phyloP scores from a whole-genome alignment of 192 early-diverging fungal genomes.

The Dissophora globulifera region DNA sequence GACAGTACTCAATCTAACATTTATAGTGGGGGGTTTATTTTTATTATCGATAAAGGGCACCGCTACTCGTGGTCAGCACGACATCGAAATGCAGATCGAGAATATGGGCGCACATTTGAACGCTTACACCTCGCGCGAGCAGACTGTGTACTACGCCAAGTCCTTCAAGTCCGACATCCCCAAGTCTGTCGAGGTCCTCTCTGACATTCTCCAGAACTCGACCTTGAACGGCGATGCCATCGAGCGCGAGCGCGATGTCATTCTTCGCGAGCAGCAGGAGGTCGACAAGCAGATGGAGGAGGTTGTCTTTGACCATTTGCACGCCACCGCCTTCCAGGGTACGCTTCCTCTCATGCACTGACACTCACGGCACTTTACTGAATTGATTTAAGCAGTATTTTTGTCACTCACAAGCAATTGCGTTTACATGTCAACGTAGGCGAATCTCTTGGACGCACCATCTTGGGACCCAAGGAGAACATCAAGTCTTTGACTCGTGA shows the following conservation, averaged over 20 bases:
- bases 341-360: not conserved
- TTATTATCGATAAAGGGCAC: slow-evolving; percentile 74
- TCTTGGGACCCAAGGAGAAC: slow-evolving; percentile 94
- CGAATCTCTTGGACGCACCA: slow-evolving; percentile 88
- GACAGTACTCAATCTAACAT: too few relatives aligned
- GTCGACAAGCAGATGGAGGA: slow-evolving; percentile 95
- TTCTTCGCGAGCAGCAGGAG: slow-evolving; percentile 94
- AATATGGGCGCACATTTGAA: slow-evolving; percentile 99
- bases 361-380: too few relatives aligned
- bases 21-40: too few relatives aligned
- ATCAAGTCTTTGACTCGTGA: slow-evolving; percentile 88
- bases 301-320: slow-evolving; percentile 98
- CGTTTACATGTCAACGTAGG: slow-evolving; percentile 20
- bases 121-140: slow-evolving; percentile 98
- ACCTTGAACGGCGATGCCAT: slow-evolving; percentile 85
- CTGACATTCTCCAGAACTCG: slow-evolving; percentile 95
- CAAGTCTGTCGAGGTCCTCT: slow-evolving; percentile 89
- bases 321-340: slow-evolving; percentile 93
- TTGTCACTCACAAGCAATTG: not conserved
- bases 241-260: slow-evolving; percentile 97
- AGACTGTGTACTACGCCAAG: slow-evolving; percentile 99
- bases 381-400: too few relatives aligned
- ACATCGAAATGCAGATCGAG: slow-evolving; percentile 95
- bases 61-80: slow-evolving; percentile 82
- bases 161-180: slow-evolving; percentile 88